These are phyloP conservation scores for Schrenkiella parvula DNA, from an alignment of 345 rosid species.

Conservation along the genomic window DNA sequence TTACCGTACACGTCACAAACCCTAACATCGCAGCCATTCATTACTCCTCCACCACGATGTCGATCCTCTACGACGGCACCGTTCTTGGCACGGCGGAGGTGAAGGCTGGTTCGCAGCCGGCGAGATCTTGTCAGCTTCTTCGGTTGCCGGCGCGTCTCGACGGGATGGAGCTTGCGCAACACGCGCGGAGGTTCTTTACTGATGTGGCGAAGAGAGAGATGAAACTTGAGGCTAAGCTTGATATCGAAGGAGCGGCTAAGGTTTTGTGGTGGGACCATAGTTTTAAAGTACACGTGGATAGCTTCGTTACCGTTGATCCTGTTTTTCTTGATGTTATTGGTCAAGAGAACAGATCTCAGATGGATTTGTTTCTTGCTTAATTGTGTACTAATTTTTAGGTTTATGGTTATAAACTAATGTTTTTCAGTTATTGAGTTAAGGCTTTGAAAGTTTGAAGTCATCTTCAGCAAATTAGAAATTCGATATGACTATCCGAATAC, in stretches of 20 bases:
- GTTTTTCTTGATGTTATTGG: conserved; percentile 69
- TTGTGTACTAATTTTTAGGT: neutral
- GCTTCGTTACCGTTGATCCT: conserved; percentile 81
- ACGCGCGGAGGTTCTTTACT: conserved; percentile 53
- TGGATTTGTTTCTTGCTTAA: conserved; percentile 41
- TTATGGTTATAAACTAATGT: neutral
- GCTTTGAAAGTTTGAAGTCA: neutral
- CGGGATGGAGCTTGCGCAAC: conserved; percentile 80
- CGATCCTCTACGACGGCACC: conserved; percentile 86
- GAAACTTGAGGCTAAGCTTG: conserved; percentile 68
- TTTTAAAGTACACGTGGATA: conserved; percentile 78
- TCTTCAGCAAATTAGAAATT: too few species aligned
- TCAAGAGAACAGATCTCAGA: conserved; percentile 62
- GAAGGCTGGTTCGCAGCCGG: conserved; percentile 63
- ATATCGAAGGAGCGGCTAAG: conserved; percentile 69
- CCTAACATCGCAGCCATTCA: conserved; percentile 64
- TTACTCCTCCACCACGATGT: conserved; percentile 74
- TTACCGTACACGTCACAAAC: conserved; percentile 79
- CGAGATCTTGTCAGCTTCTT: conserved; percentile 62
- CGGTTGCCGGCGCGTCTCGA: conserved; percentile 64
- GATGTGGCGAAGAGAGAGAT: conserved; percentile 80
- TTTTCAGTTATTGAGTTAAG: neutral
- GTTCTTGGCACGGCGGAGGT: conserved; percentile 66
- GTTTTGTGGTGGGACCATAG: conserved; percentile 79
- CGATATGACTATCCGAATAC: too few species aligned